Evolutionary conservation across 768 basidiomycete species (phyloP).

Genomic region (Trametes gibbosa): DNA sequence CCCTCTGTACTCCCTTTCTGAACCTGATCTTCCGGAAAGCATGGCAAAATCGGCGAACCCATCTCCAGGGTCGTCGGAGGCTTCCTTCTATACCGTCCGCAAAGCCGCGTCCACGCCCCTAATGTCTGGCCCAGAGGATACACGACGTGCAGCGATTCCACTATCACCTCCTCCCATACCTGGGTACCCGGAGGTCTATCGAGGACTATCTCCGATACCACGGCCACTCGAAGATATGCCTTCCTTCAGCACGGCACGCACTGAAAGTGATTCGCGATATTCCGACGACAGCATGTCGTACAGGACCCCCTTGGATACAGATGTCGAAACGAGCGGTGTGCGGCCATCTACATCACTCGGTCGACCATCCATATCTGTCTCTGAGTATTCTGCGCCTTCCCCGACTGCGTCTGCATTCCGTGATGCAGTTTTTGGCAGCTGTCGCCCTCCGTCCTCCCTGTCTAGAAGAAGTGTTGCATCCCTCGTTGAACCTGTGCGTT

Average conservation of each 20-base stretch:
- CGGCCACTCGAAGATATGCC: constrained; percentile 14
- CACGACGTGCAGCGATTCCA: constrained; percentile 2
- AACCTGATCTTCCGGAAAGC: constrained; percentile 44
- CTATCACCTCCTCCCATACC: constrained; percentile 49
- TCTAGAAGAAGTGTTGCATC: constrained; percentile 18
- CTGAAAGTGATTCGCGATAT: constrained; percentile 21
- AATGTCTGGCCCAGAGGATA: constrained; percentile 18
- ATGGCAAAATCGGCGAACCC: constrained; percentile 12
- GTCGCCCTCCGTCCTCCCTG: constrained; percentile 24
- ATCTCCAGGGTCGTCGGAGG: constrained; percentile 12
- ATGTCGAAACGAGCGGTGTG: constrained; percentile 24
- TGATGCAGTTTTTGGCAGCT: constrained; percentile 45
- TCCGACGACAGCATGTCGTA: constrained; percentile 39
- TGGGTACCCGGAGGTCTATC: constrained; percentile 17
- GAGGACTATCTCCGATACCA: constrained; percentile 25
- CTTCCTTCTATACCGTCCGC: constrained; percentile 24
- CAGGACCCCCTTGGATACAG: constrained; percentile 27
- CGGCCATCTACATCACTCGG: constrained; percentile 51
- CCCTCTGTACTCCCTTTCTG: constrained; percentile 54
- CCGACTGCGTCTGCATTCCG: constrained; percentile 82
- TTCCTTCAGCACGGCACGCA: constrained; percentile 20
- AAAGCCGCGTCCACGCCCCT: constrained; percentile 24
- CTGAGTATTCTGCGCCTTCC: constrained; percentile 68
- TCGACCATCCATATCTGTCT: constrained; percentile 50
- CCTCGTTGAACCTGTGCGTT: constrained; percentile 7